phyloP scores from a whole-genome alignment of 192 early-diverging fungal species.

The Coemansia sp. region DNA sequence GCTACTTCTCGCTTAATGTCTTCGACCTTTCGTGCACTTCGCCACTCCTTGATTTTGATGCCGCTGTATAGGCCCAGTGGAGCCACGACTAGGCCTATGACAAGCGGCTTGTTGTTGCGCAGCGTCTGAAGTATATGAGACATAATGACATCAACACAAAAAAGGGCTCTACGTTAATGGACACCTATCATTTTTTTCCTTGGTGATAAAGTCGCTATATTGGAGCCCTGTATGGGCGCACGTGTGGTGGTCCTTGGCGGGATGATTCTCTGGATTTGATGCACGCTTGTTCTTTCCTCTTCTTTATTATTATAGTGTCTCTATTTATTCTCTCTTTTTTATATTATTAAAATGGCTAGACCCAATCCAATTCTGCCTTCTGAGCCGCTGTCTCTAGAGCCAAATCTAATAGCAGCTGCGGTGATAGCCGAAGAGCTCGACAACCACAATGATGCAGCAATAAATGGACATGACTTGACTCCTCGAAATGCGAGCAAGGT shows the following conservation, averaged over 20 bases:
- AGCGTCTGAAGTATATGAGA: slow-evolving; percentile 12
- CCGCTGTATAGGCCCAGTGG: slow-evolving; percentile 49
- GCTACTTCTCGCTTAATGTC: slow-evolving; percentile 18
- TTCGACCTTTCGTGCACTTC: slow-evolving; percentile 15
- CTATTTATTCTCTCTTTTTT: background rate
- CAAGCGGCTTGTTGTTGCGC: slow-evolving; percentile 26
- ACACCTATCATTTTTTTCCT: background rate
- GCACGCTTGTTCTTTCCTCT: background rate
- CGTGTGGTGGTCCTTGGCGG: background rate
- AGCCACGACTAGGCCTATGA: slow-evolving; percentile 41
- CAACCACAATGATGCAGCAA: background rate
- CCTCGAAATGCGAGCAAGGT: slow-evolving; percentile 39
- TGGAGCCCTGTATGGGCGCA: background rate
- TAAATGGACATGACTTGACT: slow-evolving; percentile 14
- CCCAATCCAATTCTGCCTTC: slow-evolving; percentile 54
- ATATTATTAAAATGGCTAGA: slow-evolving; percentile 31
- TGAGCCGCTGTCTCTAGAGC: slow-evolving; percentile 49
- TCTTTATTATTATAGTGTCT: background rate
- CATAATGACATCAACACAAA: background rate
- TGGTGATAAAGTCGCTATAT: background rate
- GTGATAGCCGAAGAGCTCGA: slow-evolving; percentile 25
- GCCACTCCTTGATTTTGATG: slow-evolving; percentile 35
- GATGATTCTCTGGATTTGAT: background rate
- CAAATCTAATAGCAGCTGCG: slow-evolving; percentile 33
- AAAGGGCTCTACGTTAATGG: too few relatives aligned